These are phyloP conservation scores for Sarcomyxa edulis DNA, from an alignment of 768 basidiomycete species.

Conservation along the genomic window DNA sequence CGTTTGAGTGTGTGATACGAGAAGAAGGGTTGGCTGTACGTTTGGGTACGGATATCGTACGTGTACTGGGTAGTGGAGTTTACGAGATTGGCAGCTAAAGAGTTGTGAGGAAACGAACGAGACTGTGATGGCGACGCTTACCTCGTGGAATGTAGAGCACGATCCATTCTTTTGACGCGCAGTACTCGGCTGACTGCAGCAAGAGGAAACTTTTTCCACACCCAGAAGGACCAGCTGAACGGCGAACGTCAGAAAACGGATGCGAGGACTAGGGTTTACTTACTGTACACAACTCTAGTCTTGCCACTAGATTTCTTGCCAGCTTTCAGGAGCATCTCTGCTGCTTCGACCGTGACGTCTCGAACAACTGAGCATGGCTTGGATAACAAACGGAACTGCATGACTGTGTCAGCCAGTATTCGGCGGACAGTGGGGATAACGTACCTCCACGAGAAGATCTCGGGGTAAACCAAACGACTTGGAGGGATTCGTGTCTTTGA, in stretches of 20 bases:
- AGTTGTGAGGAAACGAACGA: neutral
- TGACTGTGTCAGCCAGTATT: neutral
- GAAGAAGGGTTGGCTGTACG: slow-evolving; percentile 68
- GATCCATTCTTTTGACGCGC: slow-evolving; percentile 62
- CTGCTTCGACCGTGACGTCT: slow-evolving; percentile 52
- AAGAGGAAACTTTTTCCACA: slow-evolving; percentile 79
- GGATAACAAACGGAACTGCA: slow-evolving; percentile 64
- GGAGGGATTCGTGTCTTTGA: slow-evolving; percentile 43
- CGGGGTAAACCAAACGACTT: slow-evolving; percentile 69
- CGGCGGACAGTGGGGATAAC: slow-evolving; percentile 13
- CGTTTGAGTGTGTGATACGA: slow-evolving; percentile 61
- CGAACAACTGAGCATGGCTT: slow-evolving; percentile 71
- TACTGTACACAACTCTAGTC: slow-evolving; percentile 62
- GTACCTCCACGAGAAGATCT: slow-evolving; percentile 65
- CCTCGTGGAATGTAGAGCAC: slow-evolving; percentile 84
- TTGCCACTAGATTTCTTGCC: slow-evolving; percentile 41
- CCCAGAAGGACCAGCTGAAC: slow-evolving; percentile 65
- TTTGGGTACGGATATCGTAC: slow-evolving; percentile 73
- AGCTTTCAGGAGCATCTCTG: slow-evolving; percentile 48
- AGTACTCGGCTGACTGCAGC: slow-evolving; percentile 73
- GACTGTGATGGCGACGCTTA: slow-evolving; percentile 23
- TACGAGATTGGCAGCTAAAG: slow-evolving; percentile 42
- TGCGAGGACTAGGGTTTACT: slow-evolving; percentile 18
- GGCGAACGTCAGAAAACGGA: slow-evolving; percentile 4
- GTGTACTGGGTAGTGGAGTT: slow-evolving; percentile 68